phyloP scores from a whole-genome alignment of 768 basidiomycete genomes.

The Collybia mongolica region DNA sequence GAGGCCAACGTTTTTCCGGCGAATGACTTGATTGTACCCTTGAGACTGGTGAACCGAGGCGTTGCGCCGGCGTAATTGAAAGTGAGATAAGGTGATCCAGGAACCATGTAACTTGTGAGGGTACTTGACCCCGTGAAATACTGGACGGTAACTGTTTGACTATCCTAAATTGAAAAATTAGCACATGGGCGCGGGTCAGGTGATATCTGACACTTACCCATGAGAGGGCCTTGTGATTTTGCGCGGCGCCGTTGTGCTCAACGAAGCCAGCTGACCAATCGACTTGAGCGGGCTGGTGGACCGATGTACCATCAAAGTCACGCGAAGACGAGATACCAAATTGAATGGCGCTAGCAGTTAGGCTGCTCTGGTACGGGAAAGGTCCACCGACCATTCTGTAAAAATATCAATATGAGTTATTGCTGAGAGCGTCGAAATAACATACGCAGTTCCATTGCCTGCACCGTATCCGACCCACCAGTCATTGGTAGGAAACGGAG shows the following conservation, averaged over 20 bases:
- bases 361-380: constrained; percentile 28
- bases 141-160: constrained; percentile 32
- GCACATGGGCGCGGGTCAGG: background rate
- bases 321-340: constrained; percentile 28
- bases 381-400: constrained; percentile 27
- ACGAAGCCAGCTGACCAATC: constrained; percentile 32
- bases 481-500: constrained; percentile 32
- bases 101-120: constrained; percentile 29
- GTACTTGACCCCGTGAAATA: constrained; percentile 29
- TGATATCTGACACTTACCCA: constrained; percentile 20
- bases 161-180: constrained; percentile 19
- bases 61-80: constrained; percentile 28
- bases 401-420: background rate
- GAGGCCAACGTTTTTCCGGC: constrained; percentile 20
- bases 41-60: constrained; percentile 24
- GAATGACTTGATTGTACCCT: constrained; percentile 28
- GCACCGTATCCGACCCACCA: constrained; percentile 35
- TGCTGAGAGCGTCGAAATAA: background rate
- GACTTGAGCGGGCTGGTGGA: constrained; percentile 28
- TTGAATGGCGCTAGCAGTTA: constrained; percentile 22
- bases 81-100: constrained; percentile 32
- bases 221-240: constrained; percentile 28
- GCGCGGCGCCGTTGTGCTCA: constrained; percentile 26
- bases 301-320: constrained; percentile 29
- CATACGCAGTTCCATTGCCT: constrained; percentile 21